Base-by-base conservation (phyloP, 345 rosid genomes). In the Dimocarpus longan region DNA sequence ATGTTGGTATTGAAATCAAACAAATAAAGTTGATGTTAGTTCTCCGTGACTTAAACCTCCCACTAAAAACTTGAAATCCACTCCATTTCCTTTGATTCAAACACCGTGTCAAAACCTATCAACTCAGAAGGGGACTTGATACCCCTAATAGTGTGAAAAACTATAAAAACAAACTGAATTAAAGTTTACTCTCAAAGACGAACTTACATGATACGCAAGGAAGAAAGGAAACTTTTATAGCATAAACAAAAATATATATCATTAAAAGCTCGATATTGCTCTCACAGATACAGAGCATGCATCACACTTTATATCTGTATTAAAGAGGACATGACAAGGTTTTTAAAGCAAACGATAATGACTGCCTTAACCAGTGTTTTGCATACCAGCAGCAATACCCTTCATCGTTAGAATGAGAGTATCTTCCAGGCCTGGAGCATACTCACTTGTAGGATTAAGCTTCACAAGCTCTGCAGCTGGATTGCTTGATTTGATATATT, bases 301-400 rank as follows among this genome's bases (percentile, higher is more conserved):
- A 46, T 32, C 10, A 26, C 63, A 10, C 37, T 52, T 6, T 26
- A 46, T 70, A 46, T 73, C 48, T 54, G 64, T n/a, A 21, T 40
- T 57, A 40, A 42, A 59, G 19, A 60, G 54, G 19, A 73, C 54
- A 22, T 9, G 12, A 39, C 7, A 21, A 56, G 69, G 77, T 10
- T 71, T 21, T 10, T 37, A 3, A 3, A 60, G 26, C 21, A 46
- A n/a, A 43, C 60, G 0, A 39, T 6, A 48, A 18, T 13, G 56
- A 26, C 24, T 32, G 22, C n/a, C 78, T 78, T 71, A 97, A 83
- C 99, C 99, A 6, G 98, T 94, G 88, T 97, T 97, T 80, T 94
- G 98, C 82, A 93, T 43, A 43, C 98, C 98, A 3, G 99, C 98
- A 42, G 99, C 99, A 66, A 94, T 89, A 73, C 99, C 99, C 88